Percentiles rank a stretch among this genome's conserved stretches.
phyloP scores from a whole-genome alignment of 768 basidiomycete genomes.

The Leccinum disarticulatum region DNA sequence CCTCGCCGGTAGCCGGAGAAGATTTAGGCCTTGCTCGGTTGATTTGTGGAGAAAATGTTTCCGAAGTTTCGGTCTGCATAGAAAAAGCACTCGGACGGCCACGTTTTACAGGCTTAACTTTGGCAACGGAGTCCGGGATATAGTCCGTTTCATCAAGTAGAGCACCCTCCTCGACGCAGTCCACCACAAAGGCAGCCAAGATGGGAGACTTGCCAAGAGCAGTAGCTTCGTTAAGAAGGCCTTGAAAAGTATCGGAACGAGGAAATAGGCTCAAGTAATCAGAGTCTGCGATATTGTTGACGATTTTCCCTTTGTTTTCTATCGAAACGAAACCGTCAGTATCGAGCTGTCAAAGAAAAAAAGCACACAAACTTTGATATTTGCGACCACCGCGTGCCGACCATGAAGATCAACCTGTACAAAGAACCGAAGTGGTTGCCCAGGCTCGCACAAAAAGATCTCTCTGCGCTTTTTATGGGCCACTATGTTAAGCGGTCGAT shows the following conservation, averaged over 20 bases:
- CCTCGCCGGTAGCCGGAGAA: conserved; percentile 5
- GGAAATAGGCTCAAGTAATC: conserved; percentile 60
- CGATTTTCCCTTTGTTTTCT: conserved; percentile 71
- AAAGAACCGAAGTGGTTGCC: conserved; percentile 52
- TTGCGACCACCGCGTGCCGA: conserved; percentile 46
- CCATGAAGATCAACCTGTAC: conserved; percentile 65
- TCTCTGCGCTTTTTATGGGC: conserved; percentile 25
- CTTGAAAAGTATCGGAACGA: conserved; percentile 49
- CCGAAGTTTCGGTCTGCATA: conserved; percentile 12
- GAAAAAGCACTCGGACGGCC: conserved; percentile 22
- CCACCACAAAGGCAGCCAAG: conserved; percentile 51
- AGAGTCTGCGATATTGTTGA: conserved; percentile 50
- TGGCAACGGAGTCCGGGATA: conserved; percentile 35
- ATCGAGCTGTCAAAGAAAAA: not conserved
- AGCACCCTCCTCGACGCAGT: conserved; percentile 44
- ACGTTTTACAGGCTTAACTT: conserved; percentile 23
- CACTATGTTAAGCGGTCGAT: conserved; percentile 14
- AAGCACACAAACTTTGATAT: conserved; percentile 55
- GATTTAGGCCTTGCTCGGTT: conserved; percentile 8
- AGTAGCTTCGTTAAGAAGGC: conserved; percentile 40
- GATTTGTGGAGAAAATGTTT: conserved; percentile 1
- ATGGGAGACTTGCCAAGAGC: conserved; percentile 46
- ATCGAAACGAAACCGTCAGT: conserved; percentile 1
- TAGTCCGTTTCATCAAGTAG: conserved; percentile 49
- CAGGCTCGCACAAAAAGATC: conserved; percentile 46